Evolutionary conservation across 768 basidiomycete genomes (phyloP).

Genomic region (Amanita inopinata): DNA sequence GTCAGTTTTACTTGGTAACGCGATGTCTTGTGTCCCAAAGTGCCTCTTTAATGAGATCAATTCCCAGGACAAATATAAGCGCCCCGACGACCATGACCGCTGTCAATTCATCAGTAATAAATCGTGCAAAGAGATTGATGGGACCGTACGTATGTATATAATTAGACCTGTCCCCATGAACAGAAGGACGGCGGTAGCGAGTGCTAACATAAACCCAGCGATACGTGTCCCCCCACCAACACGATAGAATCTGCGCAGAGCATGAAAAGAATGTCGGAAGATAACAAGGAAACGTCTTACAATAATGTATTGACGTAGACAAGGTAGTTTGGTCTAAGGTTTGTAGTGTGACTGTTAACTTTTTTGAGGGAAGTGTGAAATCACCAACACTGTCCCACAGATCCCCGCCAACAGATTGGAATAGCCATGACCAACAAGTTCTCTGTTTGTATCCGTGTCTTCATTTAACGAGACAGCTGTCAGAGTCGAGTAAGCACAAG

Average conservation of each 20-base stretch:
- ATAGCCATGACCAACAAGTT: slow-evolving; percentile 87
- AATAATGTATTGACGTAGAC: slow-evolving; percentile 83
- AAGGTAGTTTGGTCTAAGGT: slow-evolving; percentile 65
- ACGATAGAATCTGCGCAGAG: slow-evolving; percentile 66
- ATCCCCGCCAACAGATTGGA: slow-evolving; percentile 80
- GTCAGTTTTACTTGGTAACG: slow-evolving; percentile 72
- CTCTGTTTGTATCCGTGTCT: slow-evolving; percentile 86
- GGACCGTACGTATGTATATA: slow-evolving; percentile 74
- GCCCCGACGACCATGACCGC: slow-evolving; percentile 89
- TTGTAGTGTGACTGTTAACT: slow-evolving; percentile 2
- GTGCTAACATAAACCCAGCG: slow-evolving; percentile 78
- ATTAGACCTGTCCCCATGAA: slow-evolving; percentile 84
- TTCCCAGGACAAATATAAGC: slow-evolving; percentile 88
- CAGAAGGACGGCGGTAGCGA: slow-evolving; percentile 61
- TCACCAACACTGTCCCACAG: slow-evolving; percentile 67
- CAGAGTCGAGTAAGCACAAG: neutral
- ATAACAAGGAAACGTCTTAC: slow-evolving; percentile 25
- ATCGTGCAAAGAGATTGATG: neutral
- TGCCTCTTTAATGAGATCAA: slow-evolving; percentile 92
- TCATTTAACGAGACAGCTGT: slow-evolving; percentile 80
- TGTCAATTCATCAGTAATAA: slow-evolving; percentile 18
- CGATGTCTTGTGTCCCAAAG: slow-evolving; percentile 92
- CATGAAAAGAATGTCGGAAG: neutral
- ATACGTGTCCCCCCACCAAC: slow-evolving; percentile 83
- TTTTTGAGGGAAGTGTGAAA: neutral